Base-by-base conservation (phyloP, 768 basidiomycete species). In the Suillus fuscotomentosus region DNA sequence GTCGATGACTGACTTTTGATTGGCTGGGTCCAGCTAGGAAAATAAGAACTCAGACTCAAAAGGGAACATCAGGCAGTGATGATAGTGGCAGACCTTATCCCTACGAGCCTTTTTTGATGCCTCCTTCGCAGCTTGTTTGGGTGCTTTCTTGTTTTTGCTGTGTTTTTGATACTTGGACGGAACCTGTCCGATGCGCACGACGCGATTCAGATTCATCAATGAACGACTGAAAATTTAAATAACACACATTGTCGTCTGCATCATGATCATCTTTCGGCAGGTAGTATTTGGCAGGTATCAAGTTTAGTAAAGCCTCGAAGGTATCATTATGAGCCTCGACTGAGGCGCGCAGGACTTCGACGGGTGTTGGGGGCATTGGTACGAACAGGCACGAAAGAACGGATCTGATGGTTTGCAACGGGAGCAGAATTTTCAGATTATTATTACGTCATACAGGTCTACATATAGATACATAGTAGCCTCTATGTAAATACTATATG, bases 251-350 rank as follows among this genome's bases (percentile, higher is more conserved):
- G 7, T 53, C 43, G 48, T 68, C 66, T 22, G 47, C 47, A 56
- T 51, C 56, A 43, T 54, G 53, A 34, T 67, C 61, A 22, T 68
- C 65, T 48, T 67, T 69, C 39, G 70, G 65, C 1, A 97, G 80
- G 24, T 98, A 98, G 74, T 91, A 94, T 79, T 90, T 90, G 6
- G 95, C 84, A 0, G 97, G 97, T 62, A 98, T 97, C 54, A 97
- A 84, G 47, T 83, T 86, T 2, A 97, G 81, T 5, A 98, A 80
- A 0, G 86, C 81, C 71, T 95, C 94, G 70, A 99, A 98, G 0
- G 88, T 86, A 34, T 85, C 86, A 72, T 98, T 97, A 22, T 56
- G 36, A 14, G 80, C 79, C 75, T 95, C 91, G 57, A 99, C 77
- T 4, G 91, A 92, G 10, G 79, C 74, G 53, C 82, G 81, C 20